Conservation (phyloP, 495 filamentous ascomycete genomes). For the Hypoxylon fuscum region DNA sequence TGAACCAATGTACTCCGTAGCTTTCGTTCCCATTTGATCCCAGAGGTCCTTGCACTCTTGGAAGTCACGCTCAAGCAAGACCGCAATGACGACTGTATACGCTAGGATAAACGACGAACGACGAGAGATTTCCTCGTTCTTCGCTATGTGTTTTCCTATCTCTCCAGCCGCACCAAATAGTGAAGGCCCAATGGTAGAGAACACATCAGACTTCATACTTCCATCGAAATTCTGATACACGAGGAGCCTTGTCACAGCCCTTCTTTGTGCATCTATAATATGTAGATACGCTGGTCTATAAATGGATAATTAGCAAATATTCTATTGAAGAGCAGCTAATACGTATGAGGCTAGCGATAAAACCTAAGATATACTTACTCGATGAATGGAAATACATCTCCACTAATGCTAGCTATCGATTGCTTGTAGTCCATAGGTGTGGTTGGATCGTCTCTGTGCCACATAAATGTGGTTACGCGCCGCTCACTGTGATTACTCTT, state of each 20-base stretch:
- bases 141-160: not conserved
- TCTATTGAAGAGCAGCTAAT: too few species aligned
- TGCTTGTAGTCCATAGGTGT: too few species aligned
- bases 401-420: too few species aligned
- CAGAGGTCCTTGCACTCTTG: constrained; percentile 6
- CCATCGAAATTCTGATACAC: constrained; percentile 4
- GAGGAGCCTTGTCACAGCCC: not conserved
- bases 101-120: not conserved
- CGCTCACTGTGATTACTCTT: too few species aligned
- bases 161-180: not conserved
- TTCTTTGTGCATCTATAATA: not conserved
- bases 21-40: constrained; percentile 4
- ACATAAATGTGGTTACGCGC: too few species aligned
- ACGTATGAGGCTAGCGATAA: too few species aligned
- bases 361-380: too few species aligned
- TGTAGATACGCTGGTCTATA: too few species aligned
- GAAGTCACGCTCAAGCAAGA: constrained; percentile 1
- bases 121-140: not conserved
- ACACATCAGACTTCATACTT: not conserved
- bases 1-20: not conserved
- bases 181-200: not conserved
- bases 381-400: too few species aligned
- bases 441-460: too few species aligned
- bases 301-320: too few species aligned
- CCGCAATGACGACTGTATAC: not conserved